phyloP scores from a whole-genome alignment of 2,329 filamentous ascomycete genomes.

The Saccharata proteae region DNA sequence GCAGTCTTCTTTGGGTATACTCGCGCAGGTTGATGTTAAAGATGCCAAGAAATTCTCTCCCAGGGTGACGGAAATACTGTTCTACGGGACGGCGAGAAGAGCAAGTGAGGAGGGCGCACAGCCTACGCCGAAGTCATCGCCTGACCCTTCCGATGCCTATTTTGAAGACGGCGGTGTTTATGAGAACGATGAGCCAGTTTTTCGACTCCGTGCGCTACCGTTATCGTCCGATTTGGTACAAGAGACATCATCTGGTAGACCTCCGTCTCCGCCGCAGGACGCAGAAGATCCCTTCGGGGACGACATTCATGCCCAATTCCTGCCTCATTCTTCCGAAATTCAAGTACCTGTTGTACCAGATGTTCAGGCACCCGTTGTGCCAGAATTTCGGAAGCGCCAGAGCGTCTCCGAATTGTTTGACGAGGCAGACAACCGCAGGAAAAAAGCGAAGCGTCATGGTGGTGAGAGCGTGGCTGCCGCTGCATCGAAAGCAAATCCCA shows the following conservation, averaged over 20 bases:
- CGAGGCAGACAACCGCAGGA: conserved; percentile 31
- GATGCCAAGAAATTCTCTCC: conserved; percentile 7
- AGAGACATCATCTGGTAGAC: no score
- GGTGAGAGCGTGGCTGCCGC: conserved; percentile 32
- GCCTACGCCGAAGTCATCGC: neutral
- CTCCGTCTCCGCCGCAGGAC: no score
- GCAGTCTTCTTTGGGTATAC: conserved; percentile 29
- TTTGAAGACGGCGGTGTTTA: no score
- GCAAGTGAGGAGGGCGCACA: neutral
- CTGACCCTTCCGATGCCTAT: neutral
- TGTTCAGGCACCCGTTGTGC: no score
- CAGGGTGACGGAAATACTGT: conserved; percentile 31
- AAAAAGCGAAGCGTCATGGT: conserved; percentile 29
- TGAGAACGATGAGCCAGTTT: no score
- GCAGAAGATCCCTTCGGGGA: no score
- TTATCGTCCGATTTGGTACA: conserved; percentile 35
- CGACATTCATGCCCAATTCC: conserved; percentile 16
- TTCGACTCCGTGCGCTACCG: conserved; percentile 28
- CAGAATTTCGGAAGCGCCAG: conserved; percentile 28
- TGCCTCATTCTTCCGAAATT: conserved; percentile 15
- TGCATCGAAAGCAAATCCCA: conserved; percentile 22
- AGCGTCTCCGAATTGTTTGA: conserved; percentile 33
- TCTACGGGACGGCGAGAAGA: conserved; percentile 27
- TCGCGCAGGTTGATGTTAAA: conserved; percentile 19
- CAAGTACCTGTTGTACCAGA: no score